phyloP scores from a whole-genome alignment of 1,284 basidiomycete genomes.

The Hymenochaete sp. region DNA sequence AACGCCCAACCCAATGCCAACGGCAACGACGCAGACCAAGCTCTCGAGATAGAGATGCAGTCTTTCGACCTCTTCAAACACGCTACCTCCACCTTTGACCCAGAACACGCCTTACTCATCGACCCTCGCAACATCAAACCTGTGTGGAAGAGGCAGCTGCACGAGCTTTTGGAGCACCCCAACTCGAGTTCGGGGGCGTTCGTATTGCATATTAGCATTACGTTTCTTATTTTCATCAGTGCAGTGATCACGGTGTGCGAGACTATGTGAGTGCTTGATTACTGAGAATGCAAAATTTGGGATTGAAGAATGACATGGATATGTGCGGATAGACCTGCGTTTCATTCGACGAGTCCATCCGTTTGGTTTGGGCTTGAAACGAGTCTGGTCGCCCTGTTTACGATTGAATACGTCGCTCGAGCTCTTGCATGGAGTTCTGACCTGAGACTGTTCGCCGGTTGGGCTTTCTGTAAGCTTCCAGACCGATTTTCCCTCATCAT shows the following conservation, averaged over 20 bases:
- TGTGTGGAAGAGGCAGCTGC: conserved; percentile 48
- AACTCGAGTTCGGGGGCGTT: conserved; percentile 61
- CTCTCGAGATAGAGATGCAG: conserved; percentile 14
- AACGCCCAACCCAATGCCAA: no score
- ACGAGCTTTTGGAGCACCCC: conserved; percentile 58
- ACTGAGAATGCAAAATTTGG: no score
- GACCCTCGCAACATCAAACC: conserved; percentile 36
- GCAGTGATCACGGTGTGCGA: conserved; percentile 78
- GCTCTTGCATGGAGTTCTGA: conserved; percentile 57
- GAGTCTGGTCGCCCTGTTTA: conserved; percentile 71
- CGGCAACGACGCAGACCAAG: no score
- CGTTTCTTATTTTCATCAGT: conserved; percentile 56
- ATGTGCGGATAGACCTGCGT: no score
- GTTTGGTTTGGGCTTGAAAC: conserved; percentile 48
- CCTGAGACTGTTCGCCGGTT: conserved; percentile 50
- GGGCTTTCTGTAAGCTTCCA: conserved; percentile 55
- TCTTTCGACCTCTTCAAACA: conserved; percentile 7
- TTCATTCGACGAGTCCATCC: neutral
- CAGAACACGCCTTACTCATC: conserved; percentile 24
- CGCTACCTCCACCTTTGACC: conserved; percentile 26
- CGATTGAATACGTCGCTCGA: conserved; percentile 65
- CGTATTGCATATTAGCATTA: conserved; percentile 53
- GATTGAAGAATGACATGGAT: no score
- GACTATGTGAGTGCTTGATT: conserved; percentile 78
- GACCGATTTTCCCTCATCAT: conserved; percentile 7